Conservation (phyloP, 2,329 filamentous ascomycete species). For the Fusarium albosuccineum region DNA sequence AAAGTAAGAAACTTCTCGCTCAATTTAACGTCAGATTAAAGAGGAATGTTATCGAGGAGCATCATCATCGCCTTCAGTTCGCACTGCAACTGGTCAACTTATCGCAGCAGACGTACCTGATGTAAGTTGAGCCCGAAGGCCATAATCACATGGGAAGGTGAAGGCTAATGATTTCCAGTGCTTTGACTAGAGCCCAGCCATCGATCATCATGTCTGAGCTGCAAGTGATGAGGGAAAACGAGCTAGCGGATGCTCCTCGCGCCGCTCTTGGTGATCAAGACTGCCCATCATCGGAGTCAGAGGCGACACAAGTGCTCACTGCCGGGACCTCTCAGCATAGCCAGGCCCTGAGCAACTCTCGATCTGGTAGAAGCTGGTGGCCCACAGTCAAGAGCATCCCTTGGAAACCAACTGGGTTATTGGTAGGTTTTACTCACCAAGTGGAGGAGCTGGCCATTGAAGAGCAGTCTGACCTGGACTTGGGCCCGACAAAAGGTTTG, state of each 20-base stretch:
- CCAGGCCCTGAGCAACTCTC: no score
- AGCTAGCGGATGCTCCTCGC: neutral
- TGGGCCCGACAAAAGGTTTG: neutral
- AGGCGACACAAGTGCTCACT: no score
- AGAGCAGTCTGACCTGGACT: neutral
- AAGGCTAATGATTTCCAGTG: neutral
- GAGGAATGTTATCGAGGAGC: slow-evolving; percentile 17
- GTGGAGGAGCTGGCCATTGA: neutral
- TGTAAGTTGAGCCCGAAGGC: neutral
- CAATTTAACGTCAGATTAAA: slow-evolving; percentile 23
- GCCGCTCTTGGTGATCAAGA: no score
- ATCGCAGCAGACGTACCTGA: slow-evolving; percentile 28
- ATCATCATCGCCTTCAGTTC: slow-evolving; percentile 10
- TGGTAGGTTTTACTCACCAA: neutral
- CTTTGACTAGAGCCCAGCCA: slow-evolving; percentile 14
- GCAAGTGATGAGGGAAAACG: neutral
- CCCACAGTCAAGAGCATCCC: neutral
- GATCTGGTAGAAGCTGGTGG: neutral
- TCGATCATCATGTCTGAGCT: slow-evolving; percentile 15
- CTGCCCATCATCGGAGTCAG: no score
- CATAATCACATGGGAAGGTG: neutral
- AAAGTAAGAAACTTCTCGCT: neutral
- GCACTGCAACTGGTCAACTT: slow-evolving; percentile 15
- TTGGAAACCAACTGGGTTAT: neutral
- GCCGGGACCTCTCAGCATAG: no score